Percentiles rank a stretch among this genome's conserved stretches.
These are phyloP conservation scores for Verticillium tricorpus DNA, from an alignment of 2,329 filamentous ascomycete genomes.

Conservation along the genomic window DNA sequence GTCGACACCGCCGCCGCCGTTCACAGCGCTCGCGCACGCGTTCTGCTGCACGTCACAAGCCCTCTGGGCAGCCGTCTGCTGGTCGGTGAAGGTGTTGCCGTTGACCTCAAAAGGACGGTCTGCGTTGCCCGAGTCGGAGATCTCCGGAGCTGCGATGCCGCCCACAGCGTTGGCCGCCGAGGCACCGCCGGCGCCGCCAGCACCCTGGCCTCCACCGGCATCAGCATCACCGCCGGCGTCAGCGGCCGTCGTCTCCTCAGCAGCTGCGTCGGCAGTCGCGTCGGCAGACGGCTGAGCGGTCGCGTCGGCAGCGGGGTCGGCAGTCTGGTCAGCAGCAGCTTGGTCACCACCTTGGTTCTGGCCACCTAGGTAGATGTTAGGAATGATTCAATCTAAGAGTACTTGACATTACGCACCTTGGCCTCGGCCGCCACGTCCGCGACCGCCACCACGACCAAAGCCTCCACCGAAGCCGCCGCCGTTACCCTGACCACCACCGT, in stretches of 20 bases:
- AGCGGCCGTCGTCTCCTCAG: slow-evolving; percentile 3
- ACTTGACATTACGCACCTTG: not conserved
- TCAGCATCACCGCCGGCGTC: slow-evolving; percentile 8
- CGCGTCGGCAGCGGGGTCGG: not conserved
- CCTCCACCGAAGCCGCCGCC: slow-evolving; percentile 6
- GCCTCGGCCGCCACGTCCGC: not conserved
- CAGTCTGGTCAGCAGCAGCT: not conserved
- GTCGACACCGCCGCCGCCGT: slow-evolving; percentile 38
- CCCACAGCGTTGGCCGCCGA: slow-evolving; percentile 35
- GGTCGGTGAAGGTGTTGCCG: slow-evolving; percentile 53
- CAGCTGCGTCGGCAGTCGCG: slow-evolving; percentile 5
- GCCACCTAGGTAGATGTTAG: not conserved
- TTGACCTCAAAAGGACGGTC: slow-evolving; percentile 52
- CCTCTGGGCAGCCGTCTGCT: slow-evolving; percentile 51
- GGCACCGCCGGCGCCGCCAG: slow-evolving; percentile 21
- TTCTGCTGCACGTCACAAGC: slow-evolving; percentile 63
- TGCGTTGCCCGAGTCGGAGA: slow-evolving; percentile 41
- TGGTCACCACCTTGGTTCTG: not conserved
- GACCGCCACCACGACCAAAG: slow-evolving; percentile 3
- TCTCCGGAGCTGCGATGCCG: slow-evolving; percentile 46
- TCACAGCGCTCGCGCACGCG: slow-evolving; percentile 51
- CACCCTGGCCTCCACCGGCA: slow-evolving; percentile 3
- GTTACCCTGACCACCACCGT: slow-evolving; percentile 7
- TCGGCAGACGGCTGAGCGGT: not conserved
- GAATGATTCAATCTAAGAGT: not conserved